phyloP scores from a whole-genome alignment of 2,329 filamentous ascomycete species.

The Graphiopsis chlorocephala region DNA sequence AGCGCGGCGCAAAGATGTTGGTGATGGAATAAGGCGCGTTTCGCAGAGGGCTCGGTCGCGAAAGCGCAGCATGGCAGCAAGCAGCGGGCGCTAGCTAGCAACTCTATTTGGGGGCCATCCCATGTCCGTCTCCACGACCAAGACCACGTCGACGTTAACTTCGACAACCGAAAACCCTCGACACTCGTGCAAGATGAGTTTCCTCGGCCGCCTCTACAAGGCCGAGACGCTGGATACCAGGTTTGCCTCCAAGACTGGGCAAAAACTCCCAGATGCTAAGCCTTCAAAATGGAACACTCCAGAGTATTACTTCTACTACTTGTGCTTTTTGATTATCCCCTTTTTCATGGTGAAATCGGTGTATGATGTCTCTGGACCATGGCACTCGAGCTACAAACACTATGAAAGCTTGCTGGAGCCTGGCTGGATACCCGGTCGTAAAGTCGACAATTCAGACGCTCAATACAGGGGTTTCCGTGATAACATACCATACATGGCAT shows the following conservation, averaged over 20 bases:
- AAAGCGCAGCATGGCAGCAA: conserved; percentile 1
- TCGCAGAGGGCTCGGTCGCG: conserved; percentile 7
- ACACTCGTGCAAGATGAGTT: conserved; percentile 10
- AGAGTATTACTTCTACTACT: conserved; percentile 81
- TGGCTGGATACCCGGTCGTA: conserved; percentile 90
- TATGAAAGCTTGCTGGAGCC: conserved; percentile 68
- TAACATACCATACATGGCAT: conserved; percentile 77
- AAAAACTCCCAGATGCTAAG: conserved; percentile 41
- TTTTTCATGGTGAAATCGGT: conserved; percentile 84
- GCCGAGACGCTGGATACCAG: conserved; percentile 68
- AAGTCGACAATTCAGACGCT: conserved; percentile 85
- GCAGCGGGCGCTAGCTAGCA: conserved; percentile 7
- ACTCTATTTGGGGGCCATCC: not conserved
- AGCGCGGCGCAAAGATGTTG: conserved; percentile 14
- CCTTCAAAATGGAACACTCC: conserved; percentile 78
- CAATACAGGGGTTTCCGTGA: conserved; percentile 84
- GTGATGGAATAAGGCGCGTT: conserved; percentile 1
- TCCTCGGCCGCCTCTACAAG: conserved; percentile 49
- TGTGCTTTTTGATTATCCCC: conserved; percentile 67
- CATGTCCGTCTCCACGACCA: not conserved
- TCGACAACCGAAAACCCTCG: not conserved
- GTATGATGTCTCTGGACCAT: conserved; percentile 82
- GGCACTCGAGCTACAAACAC: conserved; percentile 75
- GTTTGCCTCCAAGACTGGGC: conserved; percentile 63
- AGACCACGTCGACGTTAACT: conserved; percentile 3